These are phyloP conservation scores for Vitis rotundifolia DNA, from an alignment of 164 flowering plant genomes.

Conservation along the genomic window DNA sequence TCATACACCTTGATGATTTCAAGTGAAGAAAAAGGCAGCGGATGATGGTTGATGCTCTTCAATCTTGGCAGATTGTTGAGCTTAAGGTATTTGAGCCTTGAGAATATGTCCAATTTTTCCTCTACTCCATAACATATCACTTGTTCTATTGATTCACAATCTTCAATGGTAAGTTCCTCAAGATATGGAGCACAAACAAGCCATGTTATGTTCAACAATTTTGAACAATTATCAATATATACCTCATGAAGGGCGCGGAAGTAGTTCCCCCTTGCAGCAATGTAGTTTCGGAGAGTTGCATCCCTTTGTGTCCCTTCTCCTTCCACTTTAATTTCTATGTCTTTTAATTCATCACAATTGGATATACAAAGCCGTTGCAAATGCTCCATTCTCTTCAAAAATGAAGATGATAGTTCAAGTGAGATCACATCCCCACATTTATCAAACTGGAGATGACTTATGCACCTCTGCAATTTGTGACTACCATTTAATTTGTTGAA, in stretches of 20 bases:
- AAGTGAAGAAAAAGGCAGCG: neutral
- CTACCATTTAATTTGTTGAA: no score
- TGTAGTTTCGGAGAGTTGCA: no score
- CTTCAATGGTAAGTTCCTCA: neutral
- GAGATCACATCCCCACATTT: no score
- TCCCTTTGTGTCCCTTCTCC: no score
- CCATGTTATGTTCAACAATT: conserved; percentile 3
- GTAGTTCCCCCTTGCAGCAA: neutral
- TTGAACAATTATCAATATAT: neutral
- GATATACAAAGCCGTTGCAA: no score
- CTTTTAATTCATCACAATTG: no score
- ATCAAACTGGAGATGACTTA: no score
- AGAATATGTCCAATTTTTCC: no score
- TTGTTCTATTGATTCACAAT: neutral
- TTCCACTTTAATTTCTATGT: no score
- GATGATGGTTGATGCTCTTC: neutral
- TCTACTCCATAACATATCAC: neutral
- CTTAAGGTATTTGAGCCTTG: neutral
- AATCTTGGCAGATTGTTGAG: neutral
- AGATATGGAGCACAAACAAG: conserved; percentile 15
- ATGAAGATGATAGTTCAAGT: no score
- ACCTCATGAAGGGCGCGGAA: neutral
- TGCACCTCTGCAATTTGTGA: no score
- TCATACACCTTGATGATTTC: neutral
- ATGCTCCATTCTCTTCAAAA: no score